Evolutionary conservation across 768 basidiomycete species (phyloP).

Genomic region (Rhodotorula paludigena): DNA sequence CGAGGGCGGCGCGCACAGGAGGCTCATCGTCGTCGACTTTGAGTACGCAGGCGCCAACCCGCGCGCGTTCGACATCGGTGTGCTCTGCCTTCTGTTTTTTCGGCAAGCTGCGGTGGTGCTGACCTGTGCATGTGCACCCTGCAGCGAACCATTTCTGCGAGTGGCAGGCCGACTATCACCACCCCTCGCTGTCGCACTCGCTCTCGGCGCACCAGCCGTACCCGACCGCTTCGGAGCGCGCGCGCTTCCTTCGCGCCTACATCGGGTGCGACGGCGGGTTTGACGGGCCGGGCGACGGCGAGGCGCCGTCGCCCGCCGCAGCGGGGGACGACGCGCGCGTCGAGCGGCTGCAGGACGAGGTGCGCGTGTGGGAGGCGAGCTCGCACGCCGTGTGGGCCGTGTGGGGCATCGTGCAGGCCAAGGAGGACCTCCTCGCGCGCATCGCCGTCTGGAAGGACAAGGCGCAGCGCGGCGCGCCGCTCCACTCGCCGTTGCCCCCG

Average conservation of each 20-base stretch:
- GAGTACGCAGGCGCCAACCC: slow-evolving; percentile 93
- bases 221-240: slow-evolving; percentile 66
- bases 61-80: slow-evolving; percentile 85
- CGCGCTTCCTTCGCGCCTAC: slow-evolving; percentile 82
- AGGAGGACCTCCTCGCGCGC: slow-evolving; percentile 60
- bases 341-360: slow-evolving; percentile 66
- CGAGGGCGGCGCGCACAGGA: slow-evolving; percentile 37
- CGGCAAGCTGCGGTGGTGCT: fast-evolving
- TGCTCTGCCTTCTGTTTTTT: neutral
- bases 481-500: neutral
- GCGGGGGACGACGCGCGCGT: slow-evolving; percentile 48
- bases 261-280: slow-evolving; percentile 51
- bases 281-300: slow-evolving; percentile 5
- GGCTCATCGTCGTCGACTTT: slow-evolving; percentile 59
- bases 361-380: slow-evolving; percentile 80
- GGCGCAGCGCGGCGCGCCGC: neutral
- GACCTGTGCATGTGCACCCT: neutral
- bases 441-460: slow-evolving; percentile 38
- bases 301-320: too few species aligned
- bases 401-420: slow-evolving; percentile 90
- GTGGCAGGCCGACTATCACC: slow-evolving; percentile 87
- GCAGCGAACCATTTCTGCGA: slow-evolving; percentile 58
- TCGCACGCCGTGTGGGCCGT: slow-evolving; percentile 88
- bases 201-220: slow-evolving; percentile 56
- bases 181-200: slow-evolving; percentile 51